Percentiles rank a stretch among this genome's conserved stretches.
Evolutionary conservation across 2,329 filamentous ascomycete genomes (phyloP).

Genomic region (Epichloe sp.): DNA sequence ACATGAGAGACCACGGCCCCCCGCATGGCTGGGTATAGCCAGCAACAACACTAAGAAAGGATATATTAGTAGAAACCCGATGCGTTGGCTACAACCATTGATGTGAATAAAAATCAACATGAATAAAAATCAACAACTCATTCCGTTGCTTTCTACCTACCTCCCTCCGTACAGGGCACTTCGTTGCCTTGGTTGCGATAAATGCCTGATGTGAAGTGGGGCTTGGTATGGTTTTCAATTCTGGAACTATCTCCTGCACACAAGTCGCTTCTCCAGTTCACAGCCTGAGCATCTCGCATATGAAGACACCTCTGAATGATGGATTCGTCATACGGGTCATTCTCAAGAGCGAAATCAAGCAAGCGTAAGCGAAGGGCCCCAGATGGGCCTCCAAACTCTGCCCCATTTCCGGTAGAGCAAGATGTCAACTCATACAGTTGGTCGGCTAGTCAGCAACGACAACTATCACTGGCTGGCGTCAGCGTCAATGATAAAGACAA

Average conservation of each 20-base stretch:
- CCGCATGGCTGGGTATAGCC: too few relatives aligned
- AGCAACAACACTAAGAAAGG: too few relatives aligned
- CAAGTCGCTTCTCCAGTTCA: neutral
- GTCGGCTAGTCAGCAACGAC: slow-evolving; percentile 34
- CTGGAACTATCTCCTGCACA: neutral
- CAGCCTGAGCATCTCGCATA: neutral
- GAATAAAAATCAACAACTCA: too few relatives aligned
- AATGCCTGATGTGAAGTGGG: neutral
- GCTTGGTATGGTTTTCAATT: neutral
- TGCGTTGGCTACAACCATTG: too few relatives aligned
- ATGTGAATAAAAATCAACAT: too few relatives aligned
- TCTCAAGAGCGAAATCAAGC: neutral
- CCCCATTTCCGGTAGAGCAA: slow-evolving; percentile 12
- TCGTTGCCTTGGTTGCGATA: neutral
- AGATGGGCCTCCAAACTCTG: slow-evolving; percentile 5
- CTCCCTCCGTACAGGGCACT: too few relatives aligned
- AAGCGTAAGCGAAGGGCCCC: slow-evolving; percentile 3
- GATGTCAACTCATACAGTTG: slow-evolving; percentile 44
- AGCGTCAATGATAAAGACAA: slow-evolving; percentile 33
- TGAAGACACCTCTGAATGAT: neutral
- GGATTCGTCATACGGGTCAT: neutral
- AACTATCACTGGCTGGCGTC: slow-evolving; percentile 41
- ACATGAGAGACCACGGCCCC: too few relatives aligned
- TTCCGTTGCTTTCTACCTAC: too few relatives aligned
- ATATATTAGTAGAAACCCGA: too few relatives aligned